phyloP scores from a whole-genome alignment of 225 moss, liverwort and hornwort genomes.

The Thuidium tamariscinum region DNA sequence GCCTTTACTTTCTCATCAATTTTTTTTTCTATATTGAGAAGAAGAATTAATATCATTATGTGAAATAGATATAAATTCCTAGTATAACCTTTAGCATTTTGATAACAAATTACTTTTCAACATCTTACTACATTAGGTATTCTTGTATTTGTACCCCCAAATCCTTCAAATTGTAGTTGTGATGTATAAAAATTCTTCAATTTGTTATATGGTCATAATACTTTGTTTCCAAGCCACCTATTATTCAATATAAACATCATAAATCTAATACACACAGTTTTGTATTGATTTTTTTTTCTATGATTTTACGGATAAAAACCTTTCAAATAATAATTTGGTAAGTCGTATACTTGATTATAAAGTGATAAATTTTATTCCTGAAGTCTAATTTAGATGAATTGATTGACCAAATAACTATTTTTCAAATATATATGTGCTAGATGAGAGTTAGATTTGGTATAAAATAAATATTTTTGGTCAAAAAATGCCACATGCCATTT shows the following conservation, averaged over 20 bases:
- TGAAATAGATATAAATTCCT: too few relatives aligned
- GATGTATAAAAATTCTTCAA: background rate
- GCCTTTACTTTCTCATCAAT: rapidly evolving
- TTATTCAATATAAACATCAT: background rate
- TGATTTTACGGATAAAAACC: too few relatives aligned
- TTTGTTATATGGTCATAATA: background rate
- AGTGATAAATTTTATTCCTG: background rate
- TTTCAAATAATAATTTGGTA: too few relatives aligned
- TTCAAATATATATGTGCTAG: too few relatives aligned
- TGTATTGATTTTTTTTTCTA: background rate
- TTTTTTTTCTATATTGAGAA: background rate
- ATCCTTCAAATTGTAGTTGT: background rate
- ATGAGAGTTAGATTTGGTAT: background rate
- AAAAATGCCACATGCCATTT: too few relatives aligned
- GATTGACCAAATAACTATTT: too few relatives aligned
- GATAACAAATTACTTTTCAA: background rate
- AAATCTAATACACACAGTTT: rapidly evolving
- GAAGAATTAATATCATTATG: rapidly evolving
- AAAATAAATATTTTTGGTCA: background rate
- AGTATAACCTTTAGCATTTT: rapidly evolving
- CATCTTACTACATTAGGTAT: background rate
- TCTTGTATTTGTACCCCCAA: rapidly evolving
- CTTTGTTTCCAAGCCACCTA: rapidly evolving
- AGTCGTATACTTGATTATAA: too few relatives aligned
- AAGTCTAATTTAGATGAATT: background rate